Evolutionary conservation across 306 rosid genomes (phyloP), one percentile per base, ranked within the genome.

Genomic region (Prunus kanzakura): DNA sequence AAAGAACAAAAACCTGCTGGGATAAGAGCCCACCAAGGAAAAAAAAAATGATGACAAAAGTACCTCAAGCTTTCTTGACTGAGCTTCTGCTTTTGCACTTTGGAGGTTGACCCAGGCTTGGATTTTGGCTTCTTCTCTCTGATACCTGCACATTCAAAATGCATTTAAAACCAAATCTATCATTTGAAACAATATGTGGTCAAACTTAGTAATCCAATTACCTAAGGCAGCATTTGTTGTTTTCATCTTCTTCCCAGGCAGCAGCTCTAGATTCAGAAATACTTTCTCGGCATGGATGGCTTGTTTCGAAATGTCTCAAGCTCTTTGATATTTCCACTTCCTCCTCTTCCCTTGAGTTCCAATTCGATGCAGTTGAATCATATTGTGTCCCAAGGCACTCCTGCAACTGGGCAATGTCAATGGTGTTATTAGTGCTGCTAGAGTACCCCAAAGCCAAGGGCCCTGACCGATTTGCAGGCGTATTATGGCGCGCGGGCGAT

Each of bases 21-120:
- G 23, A 11, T 72, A 43, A 49, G 27, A 65, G 38, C 61, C 45
- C 77, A 60, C 27, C 47, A 20, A 57, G 20, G 41, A 23, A 6
- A 4, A 38, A 58, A 1, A 35, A 16, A 8, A 13, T 12, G 1
- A 41, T 41, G 32, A 64, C 6, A 76, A 64, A 70, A 77, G 62
- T 85, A 93, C 99, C 98, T 96, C 99, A 65, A 96, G 99, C 82
- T 96, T 93, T 86, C 87, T 96, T 77, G 97, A 92, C 74, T 83
- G 91, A 64, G 99, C 99, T 85, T 92, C 99, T 84, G 98, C 98
- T 88, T 93, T 93, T 78, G 99, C 99, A 89, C 75, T 96, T 84
- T 96, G 94, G 43, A 96, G 97, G 79, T 91, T 93, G 60, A 96
- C 89, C 98, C 98, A 96, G 41, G 99, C 99, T 89, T 88, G 98